A percentile compares a stretch with the other conserved stretches of the same genome.
These are phyloP conservation scores for sunflower (Helianthus annuus) DNA, from an alignment of 129 eudicot species.

Conservation along the genomic window HanXRQr2.0-SUNRISE NC_035448.2:201559681-201560180, in stretches of 20 bases:
- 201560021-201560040: slow-evolving; percentile 82
- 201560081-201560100: slow-evolving; percentile 5
- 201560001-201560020: slow-evolving; percentile 74
- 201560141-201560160: slow-evolving; percentile 73
- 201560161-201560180: slow-evolving; percentile 89
- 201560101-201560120: slow-evolving; percentile 8
- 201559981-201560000: slow-evolving; percentile 76
- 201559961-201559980: slow-evolving; percentile 67
- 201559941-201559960: neutral
- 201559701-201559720: no score
- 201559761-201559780: no score
- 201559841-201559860: slow-evolving; percentile 71
- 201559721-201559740: no score
- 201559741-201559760: no score
- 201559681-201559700: no score
- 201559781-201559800: slow-evolving; percentile 2
- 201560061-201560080: slow-evolving; percentile 43
- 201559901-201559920: slow-evolving; percentile 1
- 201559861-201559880: slow-evolving; percentile 88
- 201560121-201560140: neutral
- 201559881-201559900: slow-evolving; percentile 35
- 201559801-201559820: slow-evolving; percentile 49
- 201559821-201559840: slow-evolving; percentile 79
- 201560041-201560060: slow-evolving; percentile 80
- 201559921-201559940: slow-evolving; percentile 1